Conservation (phyloP, 441 rosid species). For the Syzygium syzygioides region DNA sequence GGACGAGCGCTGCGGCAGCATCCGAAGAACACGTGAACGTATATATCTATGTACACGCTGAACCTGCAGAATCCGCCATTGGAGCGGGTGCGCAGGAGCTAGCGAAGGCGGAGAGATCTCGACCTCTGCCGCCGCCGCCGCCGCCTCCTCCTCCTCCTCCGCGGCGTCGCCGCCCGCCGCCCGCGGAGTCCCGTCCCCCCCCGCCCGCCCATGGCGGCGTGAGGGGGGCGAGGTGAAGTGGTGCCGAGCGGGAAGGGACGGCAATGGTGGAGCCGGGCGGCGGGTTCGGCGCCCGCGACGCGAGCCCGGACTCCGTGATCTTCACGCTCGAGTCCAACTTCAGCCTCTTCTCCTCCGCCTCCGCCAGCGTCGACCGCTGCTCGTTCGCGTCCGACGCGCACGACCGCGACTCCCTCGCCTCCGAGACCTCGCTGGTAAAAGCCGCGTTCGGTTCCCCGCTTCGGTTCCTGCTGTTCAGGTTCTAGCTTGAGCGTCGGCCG, state of each 20-base stretch:
- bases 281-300: slow-evolving; percentile 39
- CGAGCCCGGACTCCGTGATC: slow-evolving; percentile 80
- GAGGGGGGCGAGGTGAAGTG: too few relatives aligned
- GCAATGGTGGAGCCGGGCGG: background rate
- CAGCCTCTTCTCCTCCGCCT: slow-evolving; percentile 84
- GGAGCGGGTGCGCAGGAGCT: background rate
- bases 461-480: background rate
- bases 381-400: slow-evolving; percentile 78
- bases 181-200: background rate
- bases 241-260: background rate
- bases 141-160: too few relatives aligned
- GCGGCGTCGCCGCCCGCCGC: background rate
- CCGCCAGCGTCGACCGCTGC: slow-evolving; percentile 88
- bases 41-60: background rate
- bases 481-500: background rate
- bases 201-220: background rate
- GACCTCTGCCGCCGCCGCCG: background rate
- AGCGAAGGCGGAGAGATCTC: background rate
- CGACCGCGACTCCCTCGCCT: slow-evolving; percentile 57
- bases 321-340: slow-evolving; percentile 75
- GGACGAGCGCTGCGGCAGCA: background rate
- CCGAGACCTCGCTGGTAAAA: slow-evolving; percentile 64
- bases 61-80: background rate
- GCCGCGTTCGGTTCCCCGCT: background rate
- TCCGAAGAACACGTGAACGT: background rate